Conservation (phyloP, 2,329 filamentous ascomycete genomes). For the Canariomyces notabilis region DNA sequence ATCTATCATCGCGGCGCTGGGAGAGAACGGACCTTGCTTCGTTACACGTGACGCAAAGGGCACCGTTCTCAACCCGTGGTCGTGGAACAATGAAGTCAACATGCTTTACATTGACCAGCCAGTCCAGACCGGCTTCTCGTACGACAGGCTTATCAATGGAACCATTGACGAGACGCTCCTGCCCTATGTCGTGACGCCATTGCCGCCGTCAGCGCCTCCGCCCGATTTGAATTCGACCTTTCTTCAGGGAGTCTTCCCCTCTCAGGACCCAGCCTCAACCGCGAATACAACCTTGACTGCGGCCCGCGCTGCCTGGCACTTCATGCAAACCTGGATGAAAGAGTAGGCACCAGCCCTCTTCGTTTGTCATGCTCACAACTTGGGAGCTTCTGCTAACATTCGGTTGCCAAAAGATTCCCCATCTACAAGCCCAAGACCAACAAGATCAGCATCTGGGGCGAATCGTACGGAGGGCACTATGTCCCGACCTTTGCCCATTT, state of each 20-base stretch:
- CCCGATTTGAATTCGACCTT: constrained; percentile 17
- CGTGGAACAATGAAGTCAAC: constrained; percentile 57
- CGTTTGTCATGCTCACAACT: constrained; percentile 40
- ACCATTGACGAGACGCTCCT: constrained; percentile 20
- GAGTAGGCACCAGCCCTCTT: constrained; percentile 29
- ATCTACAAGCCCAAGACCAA: constrained; percentile 46
- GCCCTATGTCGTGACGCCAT: constrained; percentile 11
- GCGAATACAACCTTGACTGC: constrained; percentile 17
- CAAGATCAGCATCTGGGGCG: constrained; percentile 50
- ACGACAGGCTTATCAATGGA: constrained; percentile 26
- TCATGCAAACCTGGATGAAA: constrained; percentile 22
- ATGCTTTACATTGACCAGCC: constrained; percentile 64
- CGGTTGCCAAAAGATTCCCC: constrained; percentile 57
- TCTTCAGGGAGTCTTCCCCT: constrained; percentile 14
- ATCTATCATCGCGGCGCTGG: constrained; percentile 7
- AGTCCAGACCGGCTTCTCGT: constrained; percentile 29
- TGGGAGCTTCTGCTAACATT: constrained; percentile 28
- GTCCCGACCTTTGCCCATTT: constrained; percentile 52
- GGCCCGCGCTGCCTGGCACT: constrained; percentile 20
- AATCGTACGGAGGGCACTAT: constrained; percentile 56
- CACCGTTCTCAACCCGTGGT: constrained; percentile 50
- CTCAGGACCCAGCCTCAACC: constrained; percentile 10
- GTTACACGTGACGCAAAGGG: constrained; percentile 46
- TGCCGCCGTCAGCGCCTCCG: not conserved
- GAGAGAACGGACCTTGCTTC: constrained; percentile 24